Percentiles rank a stretch among this genome's conserved stretches.
phyloP scores from a whole-genome alignment of 2,329 filamentous ascomycete species.

The Epichloe glyceriae region DNA sequence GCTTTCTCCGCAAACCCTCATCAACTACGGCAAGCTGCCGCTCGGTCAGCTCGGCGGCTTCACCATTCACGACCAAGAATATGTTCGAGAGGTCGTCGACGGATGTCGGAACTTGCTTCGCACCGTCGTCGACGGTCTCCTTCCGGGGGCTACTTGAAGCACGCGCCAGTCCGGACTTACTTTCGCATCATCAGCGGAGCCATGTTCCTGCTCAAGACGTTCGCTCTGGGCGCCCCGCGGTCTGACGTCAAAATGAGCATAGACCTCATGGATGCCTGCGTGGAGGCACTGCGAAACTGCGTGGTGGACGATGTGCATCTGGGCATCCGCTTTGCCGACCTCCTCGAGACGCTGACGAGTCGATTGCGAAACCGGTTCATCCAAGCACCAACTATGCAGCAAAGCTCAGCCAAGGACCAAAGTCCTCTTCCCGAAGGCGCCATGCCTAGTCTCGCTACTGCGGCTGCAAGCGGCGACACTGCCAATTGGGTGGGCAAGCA shows the following conservation, averaged over 20 bases:
- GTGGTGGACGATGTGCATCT: slow-evolving; percentile 79
- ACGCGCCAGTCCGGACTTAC: slow-evolving; percentile 72
- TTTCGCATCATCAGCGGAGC: slow-evolving; percentile 77
- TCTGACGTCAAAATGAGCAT: slow-evolving; percentile 67
- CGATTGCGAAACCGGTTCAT: slow-evolving; percentile 63
- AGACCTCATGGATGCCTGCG: slow-evolving; percentile 59
- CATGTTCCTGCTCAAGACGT: slow-evolving; percentile 76
- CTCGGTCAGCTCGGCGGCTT: slow-evolving; percentile 52
- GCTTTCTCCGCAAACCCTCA: slow-evolving; percentile 50
- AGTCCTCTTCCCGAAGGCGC: slow-evolving; percentile 25
- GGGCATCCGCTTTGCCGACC: slow-evolving; percentile 70
- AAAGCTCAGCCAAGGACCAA: slow-evolving; percentile 27
- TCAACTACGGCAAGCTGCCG: slow-evolving; percentile 51
- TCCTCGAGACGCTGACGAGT: slow-evolving; percentile 66
- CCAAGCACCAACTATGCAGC: slow-evolving; percentile 41
- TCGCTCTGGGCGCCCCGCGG: slow-evolving; percentile 67
- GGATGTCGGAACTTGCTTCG: slow-evolving; percentile 64
- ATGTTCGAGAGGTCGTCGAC: slow-evolving; percentile 63
- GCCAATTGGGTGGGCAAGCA: slow-evolving; percentile 23
- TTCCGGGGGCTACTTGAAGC: slow-evolving; percentile 67
- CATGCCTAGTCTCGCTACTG: neutral
- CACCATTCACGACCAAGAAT: slow-evolving; percentile 55
- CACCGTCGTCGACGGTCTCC: slow-evolving; percentile 63
- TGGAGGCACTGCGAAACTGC: slow-evolving; percentile 60
- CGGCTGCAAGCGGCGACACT: slow-evolving; percentile 11